Evolutionary conservation across 2,329 filamentous ascomycete species (phyloP).

Genomic region (Venturia oleaginea): DNA sequence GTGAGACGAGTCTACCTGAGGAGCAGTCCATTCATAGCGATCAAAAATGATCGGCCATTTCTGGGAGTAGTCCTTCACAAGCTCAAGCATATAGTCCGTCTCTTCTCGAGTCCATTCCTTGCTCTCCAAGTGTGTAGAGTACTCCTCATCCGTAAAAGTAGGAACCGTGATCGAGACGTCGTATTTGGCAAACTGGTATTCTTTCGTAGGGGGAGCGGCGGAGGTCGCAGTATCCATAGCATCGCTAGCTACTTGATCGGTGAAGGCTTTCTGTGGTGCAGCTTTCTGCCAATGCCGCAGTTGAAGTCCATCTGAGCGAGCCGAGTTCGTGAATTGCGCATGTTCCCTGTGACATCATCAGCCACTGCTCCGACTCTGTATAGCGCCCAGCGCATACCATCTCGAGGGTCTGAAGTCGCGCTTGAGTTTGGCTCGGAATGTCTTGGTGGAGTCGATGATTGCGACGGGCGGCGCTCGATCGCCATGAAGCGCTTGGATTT

Average conservation of each 20-base stretch:
- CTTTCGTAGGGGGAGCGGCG: constrained; percentile 33
- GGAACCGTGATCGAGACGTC: constrained; percentile 73
- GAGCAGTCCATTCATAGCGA: constrained; percentile 67
- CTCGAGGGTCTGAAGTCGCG: constrained; percentile 11
- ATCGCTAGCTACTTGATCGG: constrained; percentile 28
- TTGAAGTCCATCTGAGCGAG: constrained; percentile 60
- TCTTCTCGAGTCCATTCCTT: constrained; percentile 84
- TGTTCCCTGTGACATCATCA: constrained; percentile 54
- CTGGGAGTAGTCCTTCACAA: constrained; percentile 71
- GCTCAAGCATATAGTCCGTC: constrained; percentile 77
- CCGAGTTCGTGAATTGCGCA: constrained; percentile 66
- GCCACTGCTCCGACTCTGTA: constrained; percentile 20
- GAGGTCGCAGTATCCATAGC: constrained; percentile 14
- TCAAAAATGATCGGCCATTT: constrained; percentile 90
- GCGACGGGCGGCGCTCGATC: constrained; percentile 16
- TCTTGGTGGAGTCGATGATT: constrained; percentile 15
- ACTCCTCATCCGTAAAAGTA: constrained; percentile 79
- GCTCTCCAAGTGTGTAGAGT: constrained; percentile 62
- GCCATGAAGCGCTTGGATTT: constrained; percentile 15
- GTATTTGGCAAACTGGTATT: constrained; percentile 69
- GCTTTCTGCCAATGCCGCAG: constrained; percentile 71
- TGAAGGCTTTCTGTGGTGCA: constrained; percentile 21
- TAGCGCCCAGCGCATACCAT: constrained; percentile 6
- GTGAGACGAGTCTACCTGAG: constrained; percentile 17
- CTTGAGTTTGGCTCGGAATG: constrained; percentile 14